These are phyloP conservation scores for Phytophthora europaea DNA, from an alignment of 352 stramenopile genomes.

Conservation along the genomic window DNA sequence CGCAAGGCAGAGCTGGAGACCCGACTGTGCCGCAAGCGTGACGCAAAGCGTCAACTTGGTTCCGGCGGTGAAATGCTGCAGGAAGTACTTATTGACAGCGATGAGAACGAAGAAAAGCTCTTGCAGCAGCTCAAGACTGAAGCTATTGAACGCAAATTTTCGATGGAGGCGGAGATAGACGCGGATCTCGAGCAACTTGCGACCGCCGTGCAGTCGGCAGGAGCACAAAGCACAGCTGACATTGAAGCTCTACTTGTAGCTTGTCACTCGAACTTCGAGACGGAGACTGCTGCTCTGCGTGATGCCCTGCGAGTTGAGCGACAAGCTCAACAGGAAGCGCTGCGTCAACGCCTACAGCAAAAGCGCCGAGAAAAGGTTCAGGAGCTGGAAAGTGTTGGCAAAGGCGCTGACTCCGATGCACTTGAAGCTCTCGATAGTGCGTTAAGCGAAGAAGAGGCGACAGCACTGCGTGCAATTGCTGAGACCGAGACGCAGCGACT, in stretches of 20 bases:
- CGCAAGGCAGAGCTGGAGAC: conserved; percentile 30
- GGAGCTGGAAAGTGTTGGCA: conserved; percentile 11
- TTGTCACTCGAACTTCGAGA: conserved; percentile 41
- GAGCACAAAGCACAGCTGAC: conserved; percentile 26
- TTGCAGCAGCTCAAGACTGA: conserved; percentile 25
- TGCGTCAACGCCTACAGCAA: conserved; percentile 24
- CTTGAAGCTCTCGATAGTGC: conserved; percentile 21
- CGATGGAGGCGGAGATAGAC: conserved; percentile 35
- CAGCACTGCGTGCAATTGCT: conserved; percentile 13
- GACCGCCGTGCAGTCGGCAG: conserved; percentile 27
- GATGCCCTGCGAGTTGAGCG: conserved; percentile 29
- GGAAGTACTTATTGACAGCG: neutral
- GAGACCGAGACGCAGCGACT: conserved; percentile 19
- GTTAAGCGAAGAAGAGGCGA: conserved; percentile 14
- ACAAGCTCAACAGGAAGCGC: conserved; percentile 28
- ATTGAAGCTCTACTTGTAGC: conserved; percentile 38
- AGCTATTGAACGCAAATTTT: conserved; percentile 29
- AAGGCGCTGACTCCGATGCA: neutral
- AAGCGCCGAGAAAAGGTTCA: conserved; percentile 22
- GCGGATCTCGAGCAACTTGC: conserved; percentile 39
- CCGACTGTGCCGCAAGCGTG: conserved; percentile 26
- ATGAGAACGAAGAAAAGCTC: conserved; percentile 22
- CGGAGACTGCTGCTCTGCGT: conserved; percentile 30
- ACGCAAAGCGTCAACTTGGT: conserved; percentile 10
- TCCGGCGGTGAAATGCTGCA: neutral